Evolutionary conservation across 352 stramenopile genomes (phyloP).

Genomic region (Phytophthora rubi): DNA sequence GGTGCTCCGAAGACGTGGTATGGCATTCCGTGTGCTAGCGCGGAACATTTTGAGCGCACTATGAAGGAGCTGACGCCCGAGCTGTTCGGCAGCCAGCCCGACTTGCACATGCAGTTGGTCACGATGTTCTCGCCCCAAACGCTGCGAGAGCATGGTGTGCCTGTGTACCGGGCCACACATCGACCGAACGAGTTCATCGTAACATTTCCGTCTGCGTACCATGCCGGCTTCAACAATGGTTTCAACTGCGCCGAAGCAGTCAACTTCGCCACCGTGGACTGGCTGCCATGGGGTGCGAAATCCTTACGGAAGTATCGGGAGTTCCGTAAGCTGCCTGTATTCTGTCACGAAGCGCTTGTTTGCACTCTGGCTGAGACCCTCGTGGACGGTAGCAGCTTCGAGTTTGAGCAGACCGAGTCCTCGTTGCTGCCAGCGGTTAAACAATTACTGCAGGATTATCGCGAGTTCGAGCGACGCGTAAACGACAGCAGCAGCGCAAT

Average conservation of each 20-base stretch:
- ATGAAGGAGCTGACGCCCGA: conserved; percentile 94
- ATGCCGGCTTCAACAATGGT: conserved; percentile 98
- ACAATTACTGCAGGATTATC: conserved; percentile 63
- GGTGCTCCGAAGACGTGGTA: conserved; percentile 99
- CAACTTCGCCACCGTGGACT: conserved; percentile 92
- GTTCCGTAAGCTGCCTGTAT: conserved; percentile 85
- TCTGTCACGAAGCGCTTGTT: conserved; percentile 87
- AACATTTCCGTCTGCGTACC: conserved; percentile 98
- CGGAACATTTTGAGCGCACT: conserved; percentile 91
- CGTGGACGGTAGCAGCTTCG: conserved; percentile 60
- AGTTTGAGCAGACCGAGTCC: conserved; percentile 48
- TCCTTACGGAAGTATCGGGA: conserved; percentile 78
- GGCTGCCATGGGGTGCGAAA: conserved; percentile 83
- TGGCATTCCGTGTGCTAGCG: conserved; percentile 92
- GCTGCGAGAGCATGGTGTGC: conserved; percentile 86
- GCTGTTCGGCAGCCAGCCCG: conserved; percentile 94
- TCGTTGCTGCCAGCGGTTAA: conserved; percentile 73
- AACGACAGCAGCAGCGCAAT: conserved; percentile 19
- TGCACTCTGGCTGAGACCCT: conserved; percentile 78
- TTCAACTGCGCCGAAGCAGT: conserved; percentile 94
- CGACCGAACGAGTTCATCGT: conserved; percentile 98
- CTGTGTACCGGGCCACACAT: conserved; percentile 95
- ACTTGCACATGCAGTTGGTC: conserved; percentile 94
- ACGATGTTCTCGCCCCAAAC: conserved; percentile 86
- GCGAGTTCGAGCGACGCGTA: conserved; percentile 57